Conservation (phyloP, 83 land plant species). For the Isoetes engelmannii region DNA sequence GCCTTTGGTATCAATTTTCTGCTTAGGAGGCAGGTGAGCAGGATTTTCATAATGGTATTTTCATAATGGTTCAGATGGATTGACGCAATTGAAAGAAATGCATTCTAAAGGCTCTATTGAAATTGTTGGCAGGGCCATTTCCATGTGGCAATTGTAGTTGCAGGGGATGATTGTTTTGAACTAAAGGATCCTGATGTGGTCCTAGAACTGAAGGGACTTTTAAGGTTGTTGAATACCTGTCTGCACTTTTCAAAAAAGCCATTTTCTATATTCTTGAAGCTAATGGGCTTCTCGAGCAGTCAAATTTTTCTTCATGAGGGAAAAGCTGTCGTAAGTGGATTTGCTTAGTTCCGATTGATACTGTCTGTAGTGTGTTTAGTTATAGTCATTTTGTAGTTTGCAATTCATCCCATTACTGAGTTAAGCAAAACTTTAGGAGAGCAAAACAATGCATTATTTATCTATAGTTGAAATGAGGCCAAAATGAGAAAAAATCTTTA, state of each 20-base stretch:
- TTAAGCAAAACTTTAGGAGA: too few relatives aligned
- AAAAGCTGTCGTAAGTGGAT: constrained; percentile 74
- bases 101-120: not conserved
- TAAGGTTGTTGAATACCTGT: constrained; percentile 61
- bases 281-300: constrained; percentile 60
- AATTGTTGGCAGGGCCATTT: constrained; percentile 60
- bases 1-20: constrained; percentile 96
- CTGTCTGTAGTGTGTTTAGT: not conserved
- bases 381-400: not conserved
- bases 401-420: not conserved
- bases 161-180: constrained; percentile 52
- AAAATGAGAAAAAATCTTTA: not conserved
- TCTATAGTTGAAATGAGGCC: too few relatives aligned
- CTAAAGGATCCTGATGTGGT: constrained; percentile 54
- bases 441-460: too few relatives aligned
- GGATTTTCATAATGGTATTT: not conserved
- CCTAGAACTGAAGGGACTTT: constrained; percentile 54
- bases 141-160: constrained; percentile 62
- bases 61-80: not conserved
- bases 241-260: constrained; percentile 93
- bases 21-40: constrained; percentile 70
- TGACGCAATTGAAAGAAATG: not conserved
- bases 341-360: not conserved
- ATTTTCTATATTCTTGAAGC: constrained; percentile 70
- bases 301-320: constrained; percentile 87